A percentile compares a stretch with the other conserved stretches of the same genome.
Evolutionary conservation across 1,284 basidiomycete species (phyloP).

Genomic region (Tranzscheliella williamsii): DNA sequence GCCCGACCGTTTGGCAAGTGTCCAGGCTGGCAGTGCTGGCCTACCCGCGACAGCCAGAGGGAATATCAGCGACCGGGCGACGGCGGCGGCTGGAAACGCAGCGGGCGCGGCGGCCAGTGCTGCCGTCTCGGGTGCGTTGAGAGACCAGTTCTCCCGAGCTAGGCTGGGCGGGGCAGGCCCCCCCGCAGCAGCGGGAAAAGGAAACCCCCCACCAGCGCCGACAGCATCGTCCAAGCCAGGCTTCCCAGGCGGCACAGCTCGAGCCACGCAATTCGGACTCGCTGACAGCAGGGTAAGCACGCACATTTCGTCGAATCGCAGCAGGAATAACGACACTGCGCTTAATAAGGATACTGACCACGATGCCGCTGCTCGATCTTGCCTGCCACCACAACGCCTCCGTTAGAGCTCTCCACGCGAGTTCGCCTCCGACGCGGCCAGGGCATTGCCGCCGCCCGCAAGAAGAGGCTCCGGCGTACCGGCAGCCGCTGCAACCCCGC

Average conservation of each 20-base stretch:
- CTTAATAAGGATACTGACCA: too few relatives aligned
- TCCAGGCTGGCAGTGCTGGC: not conserved
- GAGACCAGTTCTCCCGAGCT: conserved; percentile 18
- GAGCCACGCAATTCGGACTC: too few relatives aligned
- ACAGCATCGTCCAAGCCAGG: conserved; percentile 11
- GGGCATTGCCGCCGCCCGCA: not conserved
- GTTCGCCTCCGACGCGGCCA: not conserved
- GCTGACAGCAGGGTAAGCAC: too few relatives aligned
- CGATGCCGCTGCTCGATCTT: too few relatives aligned
- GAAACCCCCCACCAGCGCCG: conserved; percentile 8
- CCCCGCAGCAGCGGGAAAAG: too few relatives aligned
- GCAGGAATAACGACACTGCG: too few relatives aligned
- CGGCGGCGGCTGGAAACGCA: conserved; percentile 12
- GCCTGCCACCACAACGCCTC: too few relatives aligned
- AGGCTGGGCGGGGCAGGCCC: conserved; percentile 6
- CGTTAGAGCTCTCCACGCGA: not conserved
- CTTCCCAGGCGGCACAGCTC: too few relatives aligned
- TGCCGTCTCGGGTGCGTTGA: conserved; percentile 7
- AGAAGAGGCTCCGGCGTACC: not conserved
- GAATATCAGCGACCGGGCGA: conserved; percentile 16
- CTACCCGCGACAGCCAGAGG: too few relatives aligned
- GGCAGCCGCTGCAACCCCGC: not conserved
- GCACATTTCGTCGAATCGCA: too few relatives aligned
- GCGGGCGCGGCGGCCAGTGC: conserved; percentile 17
- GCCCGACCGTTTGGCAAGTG: conserved; percentile 34